A percentile compares a stretch with the other conserved stretches of the same genome.
phyloP scores from a whole-genome alignment of 768 basidiomycete species.

The Suillus discolor region DNA sequence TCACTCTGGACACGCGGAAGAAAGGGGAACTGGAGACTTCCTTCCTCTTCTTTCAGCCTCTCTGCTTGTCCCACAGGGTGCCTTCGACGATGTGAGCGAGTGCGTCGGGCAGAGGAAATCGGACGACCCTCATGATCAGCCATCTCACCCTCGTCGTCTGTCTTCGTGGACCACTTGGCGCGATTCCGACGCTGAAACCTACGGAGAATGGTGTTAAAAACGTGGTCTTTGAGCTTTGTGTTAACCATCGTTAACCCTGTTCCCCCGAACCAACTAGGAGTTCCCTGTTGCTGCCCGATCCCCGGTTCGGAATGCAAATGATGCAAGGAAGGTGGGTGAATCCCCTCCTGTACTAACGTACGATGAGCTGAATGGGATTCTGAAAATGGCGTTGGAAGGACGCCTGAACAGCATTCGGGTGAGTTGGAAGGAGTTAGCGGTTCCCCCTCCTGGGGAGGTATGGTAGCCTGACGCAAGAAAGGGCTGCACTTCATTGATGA shows the following conservation, averaged over 20 bases:
- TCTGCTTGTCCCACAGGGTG: slow-evolving; percentile 36
- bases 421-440: slow-evolving; percentile 56
- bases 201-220: slow-evolving; percentile 86
- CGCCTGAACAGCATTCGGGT: slow-evolving; percentile 36
- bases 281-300: slow-evolving; percentile 31
- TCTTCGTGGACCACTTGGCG: slow-evolving; percentile 39
- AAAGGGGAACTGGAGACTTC: slow-evolving; percentile 30
- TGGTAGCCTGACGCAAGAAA: slow-evolving; percentile 42
- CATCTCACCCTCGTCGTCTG: slow-evolving; percentile 60
- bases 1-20: slow-evolving; percentile 74
- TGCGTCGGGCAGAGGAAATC: slow-evolving; percentile 6
- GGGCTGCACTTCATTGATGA: slow-evolving; percentile 39
- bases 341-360: slow-evolving; percentile 23
- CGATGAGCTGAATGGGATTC: slow-evolving; percentile 22
- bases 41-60: slow-evolving; percentile 39
- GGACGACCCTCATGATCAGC: slow-evolving; percentile 44
- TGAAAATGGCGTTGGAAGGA: slow-evolving; percentile 34
- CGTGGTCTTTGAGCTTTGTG: slow-evolving; percentile 91
- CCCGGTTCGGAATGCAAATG: slow-evolving; percentile 44
- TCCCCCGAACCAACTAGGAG: slow-evolving; percentile 74
- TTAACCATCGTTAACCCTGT: slow-evolving; percentile 94
- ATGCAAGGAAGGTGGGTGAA: slow-evolving; percentile 39
- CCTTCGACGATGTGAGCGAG: slow-evolving; percentile 21
- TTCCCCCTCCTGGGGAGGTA: slow-evolving; percentile 40
- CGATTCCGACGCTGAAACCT: slow-evolving; percentile 60